Conservation (phyloP, 768 basidiomycete genomes). For the Psilocybe cyanescens region DNA sequence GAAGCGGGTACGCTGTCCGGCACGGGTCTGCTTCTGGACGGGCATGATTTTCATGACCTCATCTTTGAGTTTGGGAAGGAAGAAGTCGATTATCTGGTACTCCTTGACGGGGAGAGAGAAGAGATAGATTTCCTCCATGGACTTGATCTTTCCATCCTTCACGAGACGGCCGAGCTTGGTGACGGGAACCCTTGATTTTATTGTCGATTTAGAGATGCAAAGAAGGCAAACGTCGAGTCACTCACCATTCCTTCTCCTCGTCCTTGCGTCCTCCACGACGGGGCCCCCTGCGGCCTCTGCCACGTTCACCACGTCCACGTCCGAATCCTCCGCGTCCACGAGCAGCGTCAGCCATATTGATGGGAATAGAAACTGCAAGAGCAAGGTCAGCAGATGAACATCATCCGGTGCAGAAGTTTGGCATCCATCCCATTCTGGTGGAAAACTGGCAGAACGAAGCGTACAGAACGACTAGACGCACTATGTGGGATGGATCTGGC, state of each 20-base stretch:
- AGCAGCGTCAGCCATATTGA: constrained; percentile 80
- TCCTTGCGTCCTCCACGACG: constrained; percentile 98
- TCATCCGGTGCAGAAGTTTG: constrained; percentile 42
- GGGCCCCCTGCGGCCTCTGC: constrained; percentile 86
- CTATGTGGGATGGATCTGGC: constrained; percentile 5
- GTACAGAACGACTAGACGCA: constrained; percentile 4
- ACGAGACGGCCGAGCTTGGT: constrained; percentile 99
- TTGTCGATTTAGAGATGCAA: neutral
- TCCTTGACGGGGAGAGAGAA: constrained; percentile 99
- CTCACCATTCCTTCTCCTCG: constrained; percentile 99
- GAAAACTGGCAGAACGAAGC: constrained; percentile 15
- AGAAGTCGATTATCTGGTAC: constrained; percentile 99
- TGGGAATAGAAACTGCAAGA: constrained; percentile 16
- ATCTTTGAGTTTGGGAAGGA: constrained; percentile 99
- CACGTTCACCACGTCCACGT: constrained; percentile 91
- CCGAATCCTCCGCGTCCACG: constrained; percentile 76
- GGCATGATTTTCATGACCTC: constrained; percentile 99
- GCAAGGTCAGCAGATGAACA: constrained; percentile 27
- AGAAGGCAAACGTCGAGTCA: neutral
- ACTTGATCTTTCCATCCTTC: constrained; percentile 99
- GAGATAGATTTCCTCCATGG: constrained; percentile 99
- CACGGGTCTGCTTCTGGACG: constrained; percentile 99
- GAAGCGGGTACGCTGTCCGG: constrained; percentile 99
- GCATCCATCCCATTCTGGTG: constrained; percentile 52
- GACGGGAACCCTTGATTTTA: constrained; percentile 81